Base-by-base conservation (phyloP, 371 early-diverging fungal genomes). In the Choanephora cucurbitarum region DNA sequence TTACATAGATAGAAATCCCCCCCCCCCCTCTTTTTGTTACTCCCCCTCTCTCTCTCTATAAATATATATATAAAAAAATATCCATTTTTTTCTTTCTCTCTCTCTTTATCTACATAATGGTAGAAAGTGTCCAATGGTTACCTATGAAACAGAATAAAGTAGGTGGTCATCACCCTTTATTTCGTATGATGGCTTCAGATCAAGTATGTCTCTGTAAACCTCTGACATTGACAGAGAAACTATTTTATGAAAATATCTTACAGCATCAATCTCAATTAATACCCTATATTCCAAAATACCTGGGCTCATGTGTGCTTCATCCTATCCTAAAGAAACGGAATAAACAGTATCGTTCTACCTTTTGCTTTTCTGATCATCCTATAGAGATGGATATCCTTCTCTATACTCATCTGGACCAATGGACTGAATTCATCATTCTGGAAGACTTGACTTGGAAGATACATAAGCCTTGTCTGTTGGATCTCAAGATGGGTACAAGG, bases 401-500 rank as follows among this genome's bases (percentile, higher is more conserved):
- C 2, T 42, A 10, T 43, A 17, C 9, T 15, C 44, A 33, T 0
- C 23, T 37, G 22, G 18, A 48, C 28, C 24, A 58, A 43, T 31
- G 44, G 73, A 68, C 83, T 92, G 28, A 28, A 69, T 97, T 95
- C 60, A 83, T 97, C 57, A 71, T 97, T 8, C 71, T 97, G 72
- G 91, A 93, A 42, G 97, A 97, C 66, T 72, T 97, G 57, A 96
- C 96, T 0, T 83, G 87, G 13, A 86, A 88, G 1, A 68, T 91
- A 58, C 72, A 77, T 58, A 81, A 82, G 17, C 97, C 97, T 0
- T 95, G 96, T 58, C 89, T 97, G 15, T 78, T 97, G 45, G 96
- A 97, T 61, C 79, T 97, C 52, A 97, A 97, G 61, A 96, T 97
- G 95, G 97, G 97, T 18, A 93, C 92, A 10, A 77, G 97, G 5